A percentile compares a stretch with the other conserved stretches of the same genome.
Evolutionary conservation across 148 eudicot species (phyloP).

Genomic region (Chenopodium suecicum): DNA sequence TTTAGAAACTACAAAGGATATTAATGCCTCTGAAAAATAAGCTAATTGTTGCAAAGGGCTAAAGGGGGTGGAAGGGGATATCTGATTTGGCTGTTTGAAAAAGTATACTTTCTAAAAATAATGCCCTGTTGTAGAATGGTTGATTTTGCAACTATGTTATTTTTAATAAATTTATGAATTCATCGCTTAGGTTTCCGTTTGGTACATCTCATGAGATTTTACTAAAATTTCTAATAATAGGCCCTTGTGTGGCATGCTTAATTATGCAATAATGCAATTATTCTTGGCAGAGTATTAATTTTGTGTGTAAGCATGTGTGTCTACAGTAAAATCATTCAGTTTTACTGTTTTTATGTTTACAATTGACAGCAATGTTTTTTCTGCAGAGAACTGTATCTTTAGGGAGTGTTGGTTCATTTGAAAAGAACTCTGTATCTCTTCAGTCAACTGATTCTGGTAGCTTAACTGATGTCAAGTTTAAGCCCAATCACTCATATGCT

Average conservation of each 20-base stretch:
- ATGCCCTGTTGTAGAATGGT: background rate
- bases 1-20: background rate
- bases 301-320: too few species aligned
- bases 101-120: background rate
- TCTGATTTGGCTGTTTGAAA: background rate
- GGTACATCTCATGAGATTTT: too few species aligned
- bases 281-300: too few species aligned
- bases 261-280: background rate
- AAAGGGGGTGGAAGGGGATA: background rate
- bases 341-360: background rate
- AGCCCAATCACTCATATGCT: slow-evolving; percentile 34
- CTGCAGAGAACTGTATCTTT: slow-evolving; percentile 65
- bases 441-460: slow-evolving; percentile 44
- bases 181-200: too few species aligned
- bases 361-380: slow-evolving; percentile 11
- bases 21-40: background rate
- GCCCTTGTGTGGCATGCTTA: background rate
- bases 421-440: slow-evolving; percentile 47
- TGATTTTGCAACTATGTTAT: background rate
- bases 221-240: background rate
- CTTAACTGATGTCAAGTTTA: slow-evolving; percentile 38
- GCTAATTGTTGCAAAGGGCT: background rate
- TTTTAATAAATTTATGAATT: too few species aligned
- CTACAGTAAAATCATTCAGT: background rate
- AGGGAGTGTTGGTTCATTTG: slow-evolving; percentile 64